A percentile compares a stretch with the other conserved stretches of the same genome.
Conservation (phyloP, 176 grass and related monocot genomes). For the Bromus sterilis region DNA sequence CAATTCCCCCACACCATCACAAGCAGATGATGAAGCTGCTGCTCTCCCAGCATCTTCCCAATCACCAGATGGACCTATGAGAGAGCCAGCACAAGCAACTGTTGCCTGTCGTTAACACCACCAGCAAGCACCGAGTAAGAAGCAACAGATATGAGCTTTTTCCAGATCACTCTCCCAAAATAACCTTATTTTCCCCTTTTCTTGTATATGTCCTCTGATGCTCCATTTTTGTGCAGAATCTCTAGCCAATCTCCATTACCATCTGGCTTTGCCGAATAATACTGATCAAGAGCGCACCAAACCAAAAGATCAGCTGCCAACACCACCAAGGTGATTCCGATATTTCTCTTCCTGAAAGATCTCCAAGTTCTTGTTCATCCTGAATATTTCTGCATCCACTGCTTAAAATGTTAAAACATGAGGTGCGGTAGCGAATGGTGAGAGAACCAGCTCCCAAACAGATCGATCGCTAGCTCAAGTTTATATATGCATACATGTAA, state of each 20-base stretch:
- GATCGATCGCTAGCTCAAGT: conserved; percentile 19
- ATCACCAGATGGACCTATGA: conserved; percentile 34
- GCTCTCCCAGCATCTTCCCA: conserved; percentile 18
- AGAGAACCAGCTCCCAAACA: conserved; percentile 35
- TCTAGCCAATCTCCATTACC: background rate
- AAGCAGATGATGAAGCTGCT: conserved; percentile 27
- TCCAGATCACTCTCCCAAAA: background rate
- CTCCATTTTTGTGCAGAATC: conserved; percentile 17
- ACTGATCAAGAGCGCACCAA: background rate
- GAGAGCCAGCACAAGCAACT: conserved; percentile 2
- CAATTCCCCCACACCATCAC: conserved; percentile 17
- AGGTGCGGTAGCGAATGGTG: background rate
- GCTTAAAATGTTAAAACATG: background rate
- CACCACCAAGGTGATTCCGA: conserved; percentile 20
- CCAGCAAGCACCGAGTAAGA: conserved; percentile 19
- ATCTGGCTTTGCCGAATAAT: background rate
- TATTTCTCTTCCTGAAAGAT: background rate
- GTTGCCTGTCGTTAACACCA: background rate
- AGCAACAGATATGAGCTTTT: background rate
- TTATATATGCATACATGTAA: conserved; percentile 1
- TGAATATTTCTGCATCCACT: background rate
- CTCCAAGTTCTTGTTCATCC: background rate
- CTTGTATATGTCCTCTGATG: conserved; percentile 10
- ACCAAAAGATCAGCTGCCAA: conserved; percentile 12
- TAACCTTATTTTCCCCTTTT: background rate